phyloP scores from a whole-genome alignment of 257 asterid species.

The Fraxinus americana region DNA sequence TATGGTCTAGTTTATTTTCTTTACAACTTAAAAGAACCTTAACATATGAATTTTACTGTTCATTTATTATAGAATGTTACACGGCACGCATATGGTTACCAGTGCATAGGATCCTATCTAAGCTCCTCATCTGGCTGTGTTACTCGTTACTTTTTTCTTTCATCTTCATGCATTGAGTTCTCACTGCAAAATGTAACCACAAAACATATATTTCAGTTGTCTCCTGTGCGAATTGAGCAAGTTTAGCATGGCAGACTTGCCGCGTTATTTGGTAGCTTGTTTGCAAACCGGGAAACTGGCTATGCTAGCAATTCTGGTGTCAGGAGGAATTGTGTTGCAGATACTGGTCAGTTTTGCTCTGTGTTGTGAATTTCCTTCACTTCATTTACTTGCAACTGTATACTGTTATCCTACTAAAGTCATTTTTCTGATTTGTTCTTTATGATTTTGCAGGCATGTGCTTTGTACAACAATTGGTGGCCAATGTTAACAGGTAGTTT shows the following conservation, averaged over 20 bases:
- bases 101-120: conserved; percentile 13
- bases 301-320: conserved; percentile 76
- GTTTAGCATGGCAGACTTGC: conserved; percentile 67
- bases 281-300: conserved; percentile 87
- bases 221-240: conserved; percentile 42
- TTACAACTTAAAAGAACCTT: not conserved
- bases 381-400: conserved; percentile 15
- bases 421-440: conserved; percentile 23
- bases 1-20: not conserved
- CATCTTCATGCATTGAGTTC: conserved; percentile 12
- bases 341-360: conserved; percentile 59
- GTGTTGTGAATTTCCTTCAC: conserved; percentile 5
- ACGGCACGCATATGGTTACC: conserved; percentile 4
- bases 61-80: not conserved
- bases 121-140: conserved; percentile 10
- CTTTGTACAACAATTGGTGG: conserved; percentile 93
- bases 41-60: not conserved
- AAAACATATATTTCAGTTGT: conserved; percentile 12
- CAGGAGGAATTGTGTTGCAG: conserved; percentile 93
- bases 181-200: conserved; percentile 8
- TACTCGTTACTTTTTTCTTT: conserved; percentile 14
- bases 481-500: conserved; percentile 88
- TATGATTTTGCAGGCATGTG: conserved; percentile 76
- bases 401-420: conserved; percentile 23
- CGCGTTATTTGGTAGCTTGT: conserved; percentile 71